Base-by-base conservation (phyloP, 306 rosid genomes). In the Prunus mongolica region DNA sequence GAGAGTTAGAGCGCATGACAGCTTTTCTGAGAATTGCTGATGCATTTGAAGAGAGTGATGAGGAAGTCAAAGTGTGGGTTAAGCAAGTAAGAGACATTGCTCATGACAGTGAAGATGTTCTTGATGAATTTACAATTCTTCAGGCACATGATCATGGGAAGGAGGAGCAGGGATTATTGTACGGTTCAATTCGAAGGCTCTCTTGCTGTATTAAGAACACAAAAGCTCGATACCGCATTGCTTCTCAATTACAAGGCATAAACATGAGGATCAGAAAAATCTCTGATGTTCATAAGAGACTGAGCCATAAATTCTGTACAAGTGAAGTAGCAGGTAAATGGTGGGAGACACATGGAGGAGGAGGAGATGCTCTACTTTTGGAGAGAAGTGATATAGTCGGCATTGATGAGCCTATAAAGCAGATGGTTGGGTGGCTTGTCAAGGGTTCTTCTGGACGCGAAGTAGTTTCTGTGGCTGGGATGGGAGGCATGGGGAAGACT, bases 401-500 rank as follows among this genome's bases (percentile, higher is more conserved):
- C 69, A 85, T 88, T 25, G 73, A 85, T 15, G 67, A 75, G 65
- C 89, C 69, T 15, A 82, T 81, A 57, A 69, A 41, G 58, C 46
- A 79, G 82, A 24, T 88, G 58, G 77, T 83, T 3, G 7, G 69
- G 41, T 74, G 81, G 88, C 73, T 88, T 54, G 51, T 83, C 11
- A 60, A 38, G 24, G 80, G 67, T 44, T 65, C 72, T 64, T 82
- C 84, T 0, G 73, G 65, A 24, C 79, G 85, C 20, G 67, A 68
- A 60, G 89, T 86, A 12, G 78, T 86, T 65, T 88, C 91, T 24
- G 85, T 85, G 38, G 75, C 82, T 3, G 91, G 84, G 45, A 86
- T 86, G 81, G 91, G 91, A 10, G 91, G 91, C 27, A 28, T 88
- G 85, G 91, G 91, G 68, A 88, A 88, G 74, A 86, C 89, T 34